Evolutionary conservation across 2,329 filamentous ascomycete species (phyloP).

Genomic region (Colletotrichum sp.): DNA sequence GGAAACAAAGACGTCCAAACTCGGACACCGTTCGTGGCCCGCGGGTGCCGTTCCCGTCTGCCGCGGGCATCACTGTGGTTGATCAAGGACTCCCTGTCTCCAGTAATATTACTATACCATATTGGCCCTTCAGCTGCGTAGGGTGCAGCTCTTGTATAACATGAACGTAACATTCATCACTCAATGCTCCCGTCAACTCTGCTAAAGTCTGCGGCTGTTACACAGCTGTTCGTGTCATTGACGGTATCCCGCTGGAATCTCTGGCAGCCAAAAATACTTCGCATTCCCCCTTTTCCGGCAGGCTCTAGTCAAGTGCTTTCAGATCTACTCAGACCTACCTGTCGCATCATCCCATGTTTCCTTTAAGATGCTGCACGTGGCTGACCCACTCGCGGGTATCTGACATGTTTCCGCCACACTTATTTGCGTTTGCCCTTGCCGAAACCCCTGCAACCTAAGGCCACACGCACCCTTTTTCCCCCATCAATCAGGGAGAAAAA

Average conservation of each 20-base stretch:
- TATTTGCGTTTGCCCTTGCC: too few relatives aligned
- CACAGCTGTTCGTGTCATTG: background rate
- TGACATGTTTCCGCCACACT: background rate
- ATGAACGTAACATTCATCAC: background rate
- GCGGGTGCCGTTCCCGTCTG: background rate
- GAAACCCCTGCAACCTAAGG: too few relatives aligned
- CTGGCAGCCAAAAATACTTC: background rate
- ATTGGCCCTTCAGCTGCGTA: background rate
- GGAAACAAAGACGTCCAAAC: background rate
- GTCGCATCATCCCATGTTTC: background rate
- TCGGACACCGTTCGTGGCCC: background rate
- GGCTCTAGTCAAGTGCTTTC: too few relatives aligned
- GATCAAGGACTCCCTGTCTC: background rate
- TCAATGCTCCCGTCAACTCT: background rate
- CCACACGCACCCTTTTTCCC: too few relatives aligned
- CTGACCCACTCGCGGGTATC: background rate
- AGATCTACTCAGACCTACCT: background rate
- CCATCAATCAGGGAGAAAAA: too few relatives aligned
- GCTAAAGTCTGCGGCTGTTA: background rate
- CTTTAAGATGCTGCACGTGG: background rate
- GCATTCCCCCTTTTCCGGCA: background rate
- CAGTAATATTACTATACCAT: background rate
- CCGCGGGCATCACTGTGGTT: background rate
- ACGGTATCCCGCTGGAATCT: background rate
- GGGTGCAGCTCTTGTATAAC: background rate